Conservation (phyloP, 1,284 basidiomycete species). For the Laetiporus sulphureus region DNA sequence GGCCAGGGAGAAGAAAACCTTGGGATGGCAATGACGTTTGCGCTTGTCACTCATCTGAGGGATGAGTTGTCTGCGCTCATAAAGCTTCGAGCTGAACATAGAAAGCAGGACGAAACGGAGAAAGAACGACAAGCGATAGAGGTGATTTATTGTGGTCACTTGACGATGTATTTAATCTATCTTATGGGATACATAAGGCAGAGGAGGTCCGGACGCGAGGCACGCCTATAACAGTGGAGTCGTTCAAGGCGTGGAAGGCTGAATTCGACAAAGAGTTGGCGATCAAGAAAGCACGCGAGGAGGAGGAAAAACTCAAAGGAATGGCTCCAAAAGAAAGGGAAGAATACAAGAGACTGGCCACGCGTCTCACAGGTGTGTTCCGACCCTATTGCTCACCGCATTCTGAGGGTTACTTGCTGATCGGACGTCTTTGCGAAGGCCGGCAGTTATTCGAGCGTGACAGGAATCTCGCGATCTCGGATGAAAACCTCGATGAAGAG, state of each 20-base stretch:
- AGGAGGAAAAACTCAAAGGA: slow-evolving; percentile 77
- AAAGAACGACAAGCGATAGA: slow-evolving; percentile 70
- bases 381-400: slow-evolving; percentile 11
- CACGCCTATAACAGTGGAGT: slow-evolving; percentile 80
- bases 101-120: slow-evolving; percentile 60
- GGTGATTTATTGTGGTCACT: slow-evolving; percentile 33
- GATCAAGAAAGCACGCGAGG: slow-evolving; percentile 55
- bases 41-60: slow-evolving; percentile 81
- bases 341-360: slow-evolving; percentile 67
- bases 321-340: slow-evolving; percentile 84
- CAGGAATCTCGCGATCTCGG: slow-evolving; percentile 58
- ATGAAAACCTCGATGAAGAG: slow-evolving; percentile 77
- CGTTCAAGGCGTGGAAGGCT: slow-evolving; percentile 78
- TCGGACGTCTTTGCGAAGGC: slow-evolving; percentile 39
- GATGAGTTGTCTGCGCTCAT: slow-evolving; percentile 72
- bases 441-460: slow-evolving; percentile 86
- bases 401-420: slow-evolving; percentile 9
- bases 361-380: slow-evolving; percentile 70
- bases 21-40: slow-evolving; percentile 98
- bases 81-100: slow-evolving; percentile 49
- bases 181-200: too few relatives aligned
- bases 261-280: slow-evolving; percentile 71
- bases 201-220: slow-evolving; percentile 87
- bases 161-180: neutral
- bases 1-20: slow-evolving; percentile 81